A percentile compares a stretch with the other conserved stretches of the same genome.
phyloP scores from a whole-genome alignment of 139 green algal species.

The Asterochloris erici region DNA sequence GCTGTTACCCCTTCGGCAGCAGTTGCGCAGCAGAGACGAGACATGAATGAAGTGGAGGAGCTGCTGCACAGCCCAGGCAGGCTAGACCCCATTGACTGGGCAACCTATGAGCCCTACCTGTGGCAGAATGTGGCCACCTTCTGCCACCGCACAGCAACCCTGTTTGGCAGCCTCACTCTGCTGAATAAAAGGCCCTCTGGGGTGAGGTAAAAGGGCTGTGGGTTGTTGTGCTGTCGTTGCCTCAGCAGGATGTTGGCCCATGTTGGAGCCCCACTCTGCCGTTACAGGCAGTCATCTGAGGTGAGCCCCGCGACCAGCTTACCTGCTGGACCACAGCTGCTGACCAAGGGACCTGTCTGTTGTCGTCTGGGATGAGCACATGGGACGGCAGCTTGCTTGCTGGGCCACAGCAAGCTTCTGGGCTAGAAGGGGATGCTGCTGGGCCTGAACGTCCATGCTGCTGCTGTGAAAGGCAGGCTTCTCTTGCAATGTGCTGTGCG shows the following conservation, averaged over 20 bases:
- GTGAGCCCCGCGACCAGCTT: not conserved
- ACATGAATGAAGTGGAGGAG: conserved; percentile 12
- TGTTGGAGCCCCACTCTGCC: not conserved
- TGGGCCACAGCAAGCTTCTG: too few species aligned
- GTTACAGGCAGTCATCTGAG: not conserved
- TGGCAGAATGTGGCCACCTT: conserved; percentile 70
- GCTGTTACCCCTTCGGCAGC: too few species aligned
- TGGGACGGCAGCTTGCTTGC: too few species aligned
- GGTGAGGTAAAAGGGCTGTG: not conserved
- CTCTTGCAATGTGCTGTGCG: too few species aligned
- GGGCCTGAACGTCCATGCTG: too few species aligned
- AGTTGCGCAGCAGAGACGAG: too few species aligned
- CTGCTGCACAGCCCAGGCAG: conserved; percentile 17
- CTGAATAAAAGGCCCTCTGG: conserved; percentile 31
- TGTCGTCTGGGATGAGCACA: too few species aligned
- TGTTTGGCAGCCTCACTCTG: conserved; percentile 71
- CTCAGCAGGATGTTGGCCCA: not conserved
- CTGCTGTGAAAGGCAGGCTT: too few species aligned
- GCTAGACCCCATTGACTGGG: conserved; percentile 98
- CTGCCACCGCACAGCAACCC: conserved; percentile 56
- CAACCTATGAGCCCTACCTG: conserved; percentile 93
- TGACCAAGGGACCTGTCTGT: too few species aligned
- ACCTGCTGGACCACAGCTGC: too few species aligned
- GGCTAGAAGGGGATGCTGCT: too few species aligned
- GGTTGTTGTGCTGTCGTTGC: not conserved